These are phyloP conservation scores for Termitomyces sp. DNA, from an alignment of 768 basidiomycete species.

Conservation along the genomic window DNA sequence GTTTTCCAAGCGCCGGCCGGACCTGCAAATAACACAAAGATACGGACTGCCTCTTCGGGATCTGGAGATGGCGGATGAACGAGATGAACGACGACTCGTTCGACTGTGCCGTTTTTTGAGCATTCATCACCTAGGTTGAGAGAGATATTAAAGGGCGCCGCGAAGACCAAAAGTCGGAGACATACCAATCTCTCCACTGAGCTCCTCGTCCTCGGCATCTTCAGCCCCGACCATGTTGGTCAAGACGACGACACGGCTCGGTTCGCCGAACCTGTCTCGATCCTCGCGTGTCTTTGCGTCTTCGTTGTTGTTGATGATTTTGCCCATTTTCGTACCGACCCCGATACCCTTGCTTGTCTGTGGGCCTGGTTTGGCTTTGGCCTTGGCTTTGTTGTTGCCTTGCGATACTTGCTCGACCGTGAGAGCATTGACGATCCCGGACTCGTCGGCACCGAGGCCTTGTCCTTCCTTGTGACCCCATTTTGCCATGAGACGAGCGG, in stretches of 20 bases:
- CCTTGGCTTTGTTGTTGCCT: conserved; percentile 28
- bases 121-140: conserved; percentile 72
- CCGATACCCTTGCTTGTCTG: conserved; percentile 29
- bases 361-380: conserved; percentile 28
- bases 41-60: conserved; percentile 78
- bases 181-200: conserved; percentile 84
- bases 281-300: conserved; percentile 76
- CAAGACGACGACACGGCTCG: conserved; percentile 84
- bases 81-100: conserved; percentile 80
- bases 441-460: conserved; percentile 79
- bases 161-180: neutral
- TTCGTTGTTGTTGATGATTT: conserved; percentile 87
- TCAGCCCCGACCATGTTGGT: conserved; percentile 86
- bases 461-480: conserved; percentile 95
- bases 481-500: conserved; percentile 88
- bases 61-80: conserved; percentile 60
- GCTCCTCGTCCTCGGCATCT: conserved; percentile 79
- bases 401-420: conserved; percentile 64
- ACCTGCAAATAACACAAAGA: conserved; percentile 89
- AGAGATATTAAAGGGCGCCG: neutral
- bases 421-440: conserved; percentile 86
- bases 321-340: conserved; percentile 69
- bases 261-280: conserved; percentile 76
- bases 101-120: conserved; percentile 86
- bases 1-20: conserved; percentile 96